A percentile compares a stretch with the other conserved stretches of the same genome.
Evolutionary conservation across 371 early-diverging fungal genomes (phyloP).

Genomic region (Zychaea mexicana): DNA sequence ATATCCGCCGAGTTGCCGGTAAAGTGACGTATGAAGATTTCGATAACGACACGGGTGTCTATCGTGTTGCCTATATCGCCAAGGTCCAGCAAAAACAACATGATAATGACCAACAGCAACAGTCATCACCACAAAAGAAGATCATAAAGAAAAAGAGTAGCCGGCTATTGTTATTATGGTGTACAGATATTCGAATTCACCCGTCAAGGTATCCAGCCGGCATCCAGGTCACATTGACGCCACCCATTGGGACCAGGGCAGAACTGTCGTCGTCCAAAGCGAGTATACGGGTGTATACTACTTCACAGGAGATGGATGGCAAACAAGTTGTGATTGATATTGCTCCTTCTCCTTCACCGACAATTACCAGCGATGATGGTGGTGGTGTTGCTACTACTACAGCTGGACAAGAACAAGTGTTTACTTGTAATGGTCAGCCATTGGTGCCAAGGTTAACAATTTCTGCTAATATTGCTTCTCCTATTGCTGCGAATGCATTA

Average conservation of each 20-base stretch:
- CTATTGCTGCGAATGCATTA: not conserved
- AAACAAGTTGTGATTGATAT: not conserved
- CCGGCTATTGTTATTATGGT: conserved; percentile 32
- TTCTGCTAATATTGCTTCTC: not conserved
- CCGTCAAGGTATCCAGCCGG: conserved; percentile 41
- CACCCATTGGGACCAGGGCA: conserved; percentile 23
- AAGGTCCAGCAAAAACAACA: conserved; percentile 38
- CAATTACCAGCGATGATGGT: not conserved
- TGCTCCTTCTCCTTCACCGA: not conserved
- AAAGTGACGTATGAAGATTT: conserved; percentile 38
- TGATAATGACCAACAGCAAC: too few relatives aligned
- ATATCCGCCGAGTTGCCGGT: conserved; percentile 48
- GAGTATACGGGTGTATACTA: conserved; percentile 37
- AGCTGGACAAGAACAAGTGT: not conserved
- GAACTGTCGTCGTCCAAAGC: conserved; percentile 11
- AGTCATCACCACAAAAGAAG: too few relatives aligned
- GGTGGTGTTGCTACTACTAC: too few relatives aligned
- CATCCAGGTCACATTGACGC: conserved; percentile 31
- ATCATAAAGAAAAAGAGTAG: not conserved
- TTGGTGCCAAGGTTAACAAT: not conserved
- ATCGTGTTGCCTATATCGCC: conserved; percentile 31
- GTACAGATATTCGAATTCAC: conserved; percentile 45
- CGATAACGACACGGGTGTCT: conserved; percentile 17
- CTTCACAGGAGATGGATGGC: conserved; percentile 27
- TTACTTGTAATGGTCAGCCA: not conserved